Base-by-base conservation (phyloP, 139 green algal species). In the Mychonastes homosphaera region DNA sequence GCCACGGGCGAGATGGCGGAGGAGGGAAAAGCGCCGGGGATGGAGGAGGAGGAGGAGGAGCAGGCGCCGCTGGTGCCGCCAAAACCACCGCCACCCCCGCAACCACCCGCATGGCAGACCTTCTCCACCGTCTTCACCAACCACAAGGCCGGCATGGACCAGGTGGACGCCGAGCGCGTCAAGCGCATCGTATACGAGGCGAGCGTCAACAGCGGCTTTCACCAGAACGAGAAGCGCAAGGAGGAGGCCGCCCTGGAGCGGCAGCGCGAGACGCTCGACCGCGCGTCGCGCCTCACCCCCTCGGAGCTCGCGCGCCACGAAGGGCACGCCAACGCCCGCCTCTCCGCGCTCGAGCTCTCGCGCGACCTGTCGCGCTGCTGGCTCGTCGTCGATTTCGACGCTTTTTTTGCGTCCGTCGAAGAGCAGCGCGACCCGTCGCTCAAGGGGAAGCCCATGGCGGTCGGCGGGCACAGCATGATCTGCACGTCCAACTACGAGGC, bases 381-480 rank as follows among this genome's bases (percentile, higher is more conserved):
- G 82, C 53, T 97, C n/a, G 78, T 92, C 59, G 81, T 94, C 0
- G 92, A 98, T 72, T 95, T 97, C 89, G 88, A 96, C 34, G 82
- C 80, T 5, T 96, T 96, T 67, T 88, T 78, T 27, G 75, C 76
- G 12, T 38, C 83, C 24, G 70, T 78, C 6, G 81, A 92, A 52
- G 80, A 87, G 71, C 69, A 72, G 43, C 64, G 79, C n/a, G 62
- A 85, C 29, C 87, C 85, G 0, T 32, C 44, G 0, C 61, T 94
- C 70, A 81, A 74, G 41, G 33, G 28, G 34, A 45, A 75, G 52
- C 85, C 84, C 0, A 87, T 94, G 86, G 87, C 84, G 3, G 84
- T 95, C 13, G 87, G 87, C 9, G 82, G 83, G 32, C 83, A 87
- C 3, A 72, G 78, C 48, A 96, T 96, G 88, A 90, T 95, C 32